These are phyloP conservation scores for Wickerhamomyces rabaulensis DNA, from an alignment of 805 yeast species.

Conservation along the genomic window DNA sequence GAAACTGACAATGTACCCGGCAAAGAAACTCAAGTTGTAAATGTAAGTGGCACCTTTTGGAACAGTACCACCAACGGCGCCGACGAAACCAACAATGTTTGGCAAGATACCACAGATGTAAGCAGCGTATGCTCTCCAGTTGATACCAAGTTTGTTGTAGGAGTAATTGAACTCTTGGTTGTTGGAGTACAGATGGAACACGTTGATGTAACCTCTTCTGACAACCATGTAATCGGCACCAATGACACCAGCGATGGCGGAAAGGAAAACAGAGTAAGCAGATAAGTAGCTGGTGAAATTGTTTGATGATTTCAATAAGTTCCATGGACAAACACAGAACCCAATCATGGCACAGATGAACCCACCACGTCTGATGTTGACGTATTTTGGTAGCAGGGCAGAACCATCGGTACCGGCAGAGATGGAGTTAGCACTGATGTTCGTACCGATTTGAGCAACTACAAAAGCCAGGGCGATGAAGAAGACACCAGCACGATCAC, in stretches of 20 bases:
- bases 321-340: constrained; percentile 78
- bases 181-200: constrained; percentile 60
- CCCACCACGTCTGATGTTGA: constrained; percentile 77
- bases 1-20: constrained; percentile 64
- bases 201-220: constrained; percentile 63
- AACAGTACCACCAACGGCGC: constrained; percentile 72
- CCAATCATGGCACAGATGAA: constrained; percentile 71
- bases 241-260: constrained; percentile 77
- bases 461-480: constrained; percentile 66
- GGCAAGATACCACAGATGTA: constrained; percentile 78
- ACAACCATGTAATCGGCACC: constrained; percentile 65
- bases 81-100: constrained; percentile 82
- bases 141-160: constrained; percentile 58
- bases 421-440: constrained; percentile 66
- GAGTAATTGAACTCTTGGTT: constrained; percentile 41
- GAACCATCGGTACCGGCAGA: constrained; percentile 73
- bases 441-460: constrained; percentile 73
- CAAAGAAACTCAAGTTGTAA: constrained; percentile 69
- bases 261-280: constrained; percentile 78
- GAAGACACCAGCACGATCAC: constrained; percentile 78
- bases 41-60: constrained; percentile 75
- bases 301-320: constrained; percentile 61
- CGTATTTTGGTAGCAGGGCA: constrained; percentile 55
- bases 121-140: constrained; percentile 82
- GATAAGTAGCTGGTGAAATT: constrained; percentile 75